A percentile compares a stretch with the other conserved stretches of the same genome.
These are phyloP conservation scores for Psilocybe cubensis DNA, from an alignment of 768 basidiomycete species.

Conservation along the genomic window DNA sequence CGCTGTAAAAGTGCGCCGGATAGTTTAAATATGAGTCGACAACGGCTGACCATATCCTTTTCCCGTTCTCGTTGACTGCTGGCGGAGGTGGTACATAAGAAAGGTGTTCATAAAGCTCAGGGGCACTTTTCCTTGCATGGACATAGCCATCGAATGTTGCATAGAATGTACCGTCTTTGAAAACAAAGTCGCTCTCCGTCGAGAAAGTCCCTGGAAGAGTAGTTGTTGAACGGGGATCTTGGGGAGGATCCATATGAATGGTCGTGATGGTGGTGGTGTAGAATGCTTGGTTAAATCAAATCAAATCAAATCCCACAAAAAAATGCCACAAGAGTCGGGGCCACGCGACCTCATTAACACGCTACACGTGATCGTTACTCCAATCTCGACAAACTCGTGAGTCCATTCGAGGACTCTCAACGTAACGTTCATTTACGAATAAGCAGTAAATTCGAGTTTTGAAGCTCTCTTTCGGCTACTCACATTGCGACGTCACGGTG, in stretches of 20 bases:
- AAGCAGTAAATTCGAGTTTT: too few species aligned
- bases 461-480: too few species aligned
- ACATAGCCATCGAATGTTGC: background rate
- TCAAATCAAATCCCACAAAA: background rate
- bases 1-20: conserved; percentile 26
- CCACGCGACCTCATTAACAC: background rate
- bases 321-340: background rate
- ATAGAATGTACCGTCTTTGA: background rate
- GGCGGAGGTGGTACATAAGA: conserved; percentile 26
- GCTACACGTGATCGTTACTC: background rate
- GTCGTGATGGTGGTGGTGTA: background rate
- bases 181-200: background rate
- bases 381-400: background rate
- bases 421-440: too few species aligned
- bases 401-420: too few species aligned
- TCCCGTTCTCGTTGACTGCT: conserved; percentile 27
- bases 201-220: background rate
- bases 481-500: too few species aligned
- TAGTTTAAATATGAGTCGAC: conserved; percentile 19
- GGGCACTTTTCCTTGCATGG: conserved; percentile 5
- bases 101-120: conserved; percentile 22
- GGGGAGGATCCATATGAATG: background rate
- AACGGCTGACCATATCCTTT: conserved; percentile 24
- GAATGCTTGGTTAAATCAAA: too few species aligned
- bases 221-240: background rate